Evolutionary conservation across 2,329 filamentous ascomycete genomes (phyloP), one percentile per base, ranked within the genome.

Genomic region (Penicillium palitans): DNA sequence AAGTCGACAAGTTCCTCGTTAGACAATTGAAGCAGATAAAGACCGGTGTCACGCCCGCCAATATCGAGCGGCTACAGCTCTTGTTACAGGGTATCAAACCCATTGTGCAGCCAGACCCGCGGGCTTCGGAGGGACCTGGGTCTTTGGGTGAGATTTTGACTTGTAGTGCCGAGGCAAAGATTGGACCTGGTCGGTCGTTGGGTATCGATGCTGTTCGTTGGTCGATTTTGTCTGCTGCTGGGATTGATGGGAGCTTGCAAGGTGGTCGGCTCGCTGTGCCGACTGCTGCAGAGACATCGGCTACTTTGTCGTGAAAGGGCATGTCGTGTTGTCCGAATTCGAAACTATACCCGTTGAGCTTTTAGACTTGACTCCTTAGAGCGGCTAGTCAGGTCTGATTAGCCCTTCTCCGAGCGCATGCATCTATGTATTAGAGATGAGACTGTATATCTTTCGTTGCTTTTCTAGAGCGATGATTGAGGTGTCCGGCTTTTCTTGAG

Each of bases 161-260:
- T 10, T 85, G 82, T 63, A 86, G 84, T 65, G 75, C 81, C 2
- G 79, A 83, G 68, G 81, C 79, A 51, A 71, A 75, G 27, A 60
- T 83, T 48, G 74, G 76, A 3, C 74, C 74, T 27, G 79, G 78
- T 31, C 76, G 77, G 56, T 80, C 78, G 58, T 66, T 88, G 51
- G 88, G 88, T 0, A 78, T 90, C 44, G 82, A 85, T 71, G 81
- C 84, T 58, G 71, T 90, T 10, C 75, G 87, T 53, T 88, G 84
- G 82, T 84, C 87, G 3, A 82, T 90, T 52, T 68, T 90, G 60
- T 80, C 81, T 61, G 87, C 87, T 41, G 83, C 83, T 56, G 85
- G 84, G 2, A 72, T 87, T 66, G 82, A 85, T 59, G 70, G 68
- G 31, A 73, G 66, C 52, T 66, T 76, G 33, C 67, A 71, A 51